These are phyloP conservation scores for Apiospora aurea DNA, from an alignment of 2,329 filamentous ascomycete genomes.

Conservation along the genomic window DNA sequence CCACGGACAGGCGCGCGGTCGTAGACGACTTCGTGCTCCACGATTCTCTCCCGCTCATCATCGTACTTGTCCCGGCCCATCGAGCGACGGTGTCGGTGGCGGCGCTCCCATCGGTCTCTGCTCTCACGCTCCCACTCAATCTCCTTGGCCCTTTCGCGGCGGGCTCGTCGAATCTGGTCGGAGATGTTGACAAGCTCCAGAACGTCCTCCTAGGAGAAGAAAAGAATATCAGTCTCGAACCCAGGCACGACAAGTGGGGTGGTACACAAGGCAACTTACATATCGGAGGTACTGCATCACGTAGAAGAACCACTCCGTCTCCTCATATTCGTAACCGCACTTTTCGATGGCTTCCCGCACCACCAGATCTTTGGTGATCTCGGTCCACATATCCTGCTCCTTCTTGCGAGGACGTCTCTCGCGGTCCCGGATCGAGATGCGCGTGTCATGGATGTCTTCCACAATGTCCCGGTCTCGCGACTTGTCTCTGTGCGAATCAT, in stretches of 20 bases:
- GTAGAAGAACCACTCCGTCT: conserved; percentile 90
- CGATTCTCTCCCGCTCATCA: conserved; percentile 66
- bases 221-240: conserved; percentile 41
- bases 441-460: conserved; percentile 62
- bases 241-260: not conserved
- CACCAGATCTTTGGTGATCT: conserved; percentile 94
- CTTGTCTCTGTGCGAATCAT: conserved; percentile 44
- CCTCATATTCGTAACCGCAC: conserved; percentile 86
- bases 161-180: conserved; percentile 77
- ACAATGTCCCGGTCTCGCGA: conserved; percentile 48
- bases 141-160: conserved; percentile 60
- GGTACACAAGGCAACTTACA: conserved; percentile 62
- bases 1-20: conserved; percentile 51
- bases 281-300: conserved; percentile 89
- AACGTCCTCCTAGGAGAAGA: conserved; percentile 75
- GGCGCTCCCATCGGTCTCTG: conserved; percentile 57
- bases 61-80: conserved; percentile 52
- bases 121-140: conserved; percentile 66
- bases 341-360: conserved; percentile 85
- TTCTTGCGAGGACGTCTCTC: conserved; percentile 47
- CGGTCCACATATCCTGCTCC: conserved; percentile 85
- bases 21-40: conserved; percentile 73
- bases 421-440: conserved; percentile 47
- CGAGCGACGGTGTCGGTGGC: conserved; percentile 45
- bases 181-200: conserved; percentile 82